Conservation (phyloP, 164 flowering plant species). For the Macadamia integrifolia region DNA sequence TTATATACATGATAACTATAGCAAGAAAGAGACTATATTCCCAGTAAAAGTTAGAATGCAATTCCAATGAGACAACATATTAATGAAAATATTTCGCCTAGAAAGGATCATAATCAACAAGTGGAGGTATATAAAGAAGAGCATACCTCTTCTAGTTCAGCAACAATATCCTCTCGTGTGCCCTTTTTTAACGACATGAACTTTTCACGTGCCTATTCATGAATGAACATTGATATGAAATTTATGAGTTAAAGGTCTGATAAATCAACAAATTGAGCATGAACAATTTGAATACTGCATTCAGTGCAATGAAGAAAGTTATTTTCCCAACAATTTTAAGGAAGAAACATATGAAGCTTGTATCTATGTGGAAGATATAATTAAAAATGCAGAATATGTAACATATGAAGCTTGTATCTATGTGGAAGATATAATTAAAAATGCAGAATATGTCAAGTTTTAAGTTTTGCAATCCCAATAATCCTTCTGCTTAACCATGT, state of each 20-base stretch:
- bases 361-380: no score
- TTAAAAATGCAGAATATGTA: background rate
- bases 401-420: background rate
- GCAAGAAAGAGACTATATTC: no score
- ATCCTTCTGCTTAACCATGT: no score
- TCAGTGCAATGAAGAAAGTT: background rate
- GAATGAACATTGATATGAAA: background rate
- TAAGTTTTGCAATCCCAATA: no score
- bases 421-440: no score
- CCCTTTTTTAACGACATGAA: conserved; percentile 81
- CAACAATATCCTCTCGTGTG: conserved; percentile 71
- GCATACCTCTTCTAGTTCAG: conserved; percentile 81
- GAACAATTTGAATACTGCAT: background rate
- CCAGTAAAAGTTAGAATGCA: no score
- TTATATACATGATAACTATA: no score
- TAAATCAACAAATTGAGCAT: background rate
- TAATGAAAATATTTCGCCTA: no score
- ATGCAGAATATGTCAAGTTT: no score
- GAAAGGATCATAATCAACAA: background rate
- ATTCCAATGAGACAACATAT: no score
- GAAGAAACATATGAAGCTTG: background rate
- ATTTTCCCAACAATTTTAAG: background rate
- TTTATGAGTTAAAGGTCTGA: background rate
- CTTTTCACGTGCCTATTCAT: conserved; percentile 76
- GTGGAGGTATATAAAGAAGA: background rate